Evolutionary conservation across 2,329 filamentous ascomycete species (phyloP).

Genomic region (Rhynchosporium agropyri): DNA sequence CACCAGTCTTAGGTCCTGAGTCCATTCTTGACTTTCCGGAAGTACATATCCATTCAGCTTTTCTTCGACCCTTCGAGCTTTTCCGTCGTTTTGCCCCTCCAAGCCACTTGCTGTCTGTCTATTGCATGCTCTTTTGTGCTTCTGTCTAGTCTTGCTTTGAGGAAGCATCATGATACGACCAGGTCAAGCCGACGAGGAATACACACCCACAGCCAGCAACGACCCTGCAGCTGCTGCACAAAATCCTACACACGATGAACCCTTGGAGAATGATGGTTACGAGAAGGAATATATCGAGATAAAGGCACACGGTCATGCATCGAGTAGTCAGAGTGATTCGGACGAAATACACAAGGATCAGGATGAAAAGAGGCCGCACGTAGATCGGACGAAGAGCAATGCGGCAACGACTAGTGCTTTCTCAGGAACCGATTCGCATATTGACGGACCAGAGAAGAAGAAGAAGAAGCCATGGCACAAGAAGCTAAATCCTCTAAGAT

Average conservation of each 20-base stretch:
- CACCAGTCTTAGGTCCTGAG: not conserved
- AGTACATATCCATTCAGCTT: not conserved
- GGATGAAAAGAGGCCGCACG: conserved; percentile 38
- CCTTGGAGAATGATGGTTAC: conserved; percentile 31
- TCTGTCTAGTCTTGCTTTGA: not conserved
- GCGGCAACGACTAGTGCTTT: conserved; percentile 56
- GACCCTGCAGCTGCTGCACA: conserved; percentile 19
- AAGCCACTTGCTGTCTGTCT: not conserved
- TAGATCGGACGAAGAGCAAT: conserved; percentile 53
- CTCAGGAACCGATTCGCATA: conserved; percentile 46
- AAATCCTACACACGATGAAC: conserved; percentile 28
- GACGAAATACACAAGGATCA: conserved; percentile 20
- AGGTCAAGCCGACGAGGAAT: conserved; percentile 10
- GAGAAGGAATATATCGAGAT: conserved; percentile 38
- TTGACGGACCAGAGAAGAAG: conserved; percentile 37
- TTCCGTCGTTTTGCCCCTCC: not conserved
- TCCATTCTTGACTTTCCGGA: too few relatives aligned
- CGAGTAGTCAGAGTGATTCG: conserved; percentile 29
- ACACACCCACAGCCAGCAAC: not conserved
- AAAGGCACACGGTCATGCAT: conserved; percentile 29
- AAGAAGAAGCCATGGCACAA: conserved; percentile 64
- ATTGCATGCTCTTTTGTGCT: conserved; percentile 9
- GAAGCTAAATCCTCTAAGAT: conserved; percentile 62
- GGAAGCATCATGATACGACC: conserved; percentile 6
- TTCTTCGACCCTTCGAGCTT: not conserved